These are phyloP conservation scores for Wallemia ichthyophaga DNA, from an alignment of 1,284 basidiomycete genomes.

Conservation along the genomic window DNA sequence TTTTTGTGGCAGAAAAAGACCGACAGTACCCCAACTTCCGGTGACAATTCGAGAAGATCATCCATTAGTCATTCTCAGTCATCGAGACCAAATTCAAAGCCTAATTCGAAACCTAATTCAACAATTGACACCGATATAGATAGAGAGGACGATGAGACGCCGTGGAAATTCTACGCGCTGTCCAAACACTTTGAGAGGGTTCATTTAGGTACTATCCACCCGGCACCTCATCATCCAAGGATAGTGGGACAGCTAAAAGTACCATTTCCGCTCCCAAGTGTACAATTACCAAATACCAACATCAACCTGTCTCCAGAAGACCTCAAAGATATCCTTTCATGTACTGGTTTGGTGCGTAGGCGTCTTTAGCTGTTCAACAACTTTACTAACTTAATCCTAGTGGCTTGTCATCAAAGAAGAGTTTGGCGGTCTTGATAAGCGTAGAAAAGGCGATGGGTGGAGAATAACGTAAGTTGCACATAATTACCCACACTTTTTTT, in stretches of 20 bases:
- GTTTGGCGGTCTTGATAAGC: background rate
- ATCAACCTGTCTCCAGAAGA: background rate
- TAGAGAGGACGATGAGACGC: background rate
- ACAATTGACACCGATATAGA: background rate
- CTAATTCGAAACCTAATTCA: no score
- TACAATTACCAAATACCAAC: slow-evolving; percentile 12
- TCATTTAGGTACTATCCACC: slow-evolving; percentile 37
- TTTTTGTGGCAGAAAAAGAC: background rate
- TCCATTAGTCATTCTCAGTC: background rate
- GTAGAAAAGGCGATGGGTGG: background rate
- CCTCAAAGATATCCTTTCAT: background rate
- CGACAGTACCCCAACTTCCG: background rate
- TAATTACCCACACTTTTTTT: background rate
- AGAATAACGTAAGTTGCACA: background rate
- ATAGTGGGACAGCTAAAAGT: slow-evolving; percentile 70
- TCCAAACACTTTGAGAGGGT: slow-evolving; percentile 13
- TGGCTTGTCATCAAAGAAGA: background rate
- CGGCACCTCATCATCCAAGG: slow-evolving; percentile 87
- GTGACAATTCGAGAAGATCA: background rate
- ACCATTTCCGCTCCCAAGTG: slow-evolving; percentile 49
- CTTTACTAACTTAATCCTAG: background rate
- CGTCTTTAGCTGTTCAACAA: background rate
- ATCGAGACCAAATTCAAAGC: background rate
- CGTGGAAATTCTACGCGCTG: background rate
- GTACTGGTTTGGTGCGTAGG: background rate